Base-by-base conservation (phyloP, 2,329 filamentous ascomycete species). In the Colletotrichum echinochloae region DNA sequence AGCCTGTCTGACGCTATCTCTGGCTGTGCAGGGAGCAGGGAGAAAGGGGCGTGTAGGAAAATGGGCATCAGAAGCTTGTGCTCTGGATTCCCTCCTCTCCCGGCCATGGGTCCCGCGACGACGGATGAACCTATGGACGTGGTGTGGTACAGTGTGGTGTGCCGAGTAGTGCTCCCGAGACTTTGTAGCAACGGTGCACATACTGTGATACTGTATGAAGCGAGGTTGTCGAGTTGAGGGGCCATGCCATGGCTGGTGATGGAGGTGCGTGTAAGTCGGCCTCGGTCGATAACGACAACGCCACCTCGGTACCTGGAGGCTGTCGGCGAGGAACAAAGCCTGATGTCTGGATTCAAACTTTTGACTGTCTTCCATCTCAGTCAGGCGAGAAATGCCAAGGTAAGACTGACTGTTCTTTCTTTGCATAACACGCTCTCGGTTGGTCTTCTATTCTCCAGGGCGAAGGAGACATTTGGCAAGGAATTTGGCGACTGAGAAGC, bases 1-100 rank as follows among this genome's bases (percentile, higher is more conserved):
- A 57, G 69, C 69, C 69, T 71, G 60, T 70, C 63, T 72, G 64
- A 68, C 71, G 64, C 71, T 72, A 68, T 68, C 68, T 72, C 60
- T n/a, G 52, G 37, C 59, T 44, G 39, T 60, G 71, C 68, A 72
- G 68, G 68, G 71, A 64, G 70, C 63, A 72, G 63, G 71, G 71
- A 54, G 60, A 63, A 55, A 60, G 52, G 70, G 70, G 68, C n/a
- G 65, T 70, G 60, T 44, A 20, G 12, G 54, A 54, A 56, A 39
- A 16, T 18, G 48, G 33, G 56, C 44, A 54, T 55, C 65, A 61
- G 66, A 70, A 62, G 66, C 61, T 55, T 72, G 26, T 65, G 39
- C 35, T n/a, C 37, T 39, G 46, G 26, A 49, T 61, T 59, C 55
- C 26, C 28, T 70, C 49, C 23, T 30, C 20, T 52, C 44, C 44